Percentiles rank a stretch among this genome's conserved stretches.
Evolutionary conservation across 108 stramenopile species (phyloP).

Genomic region (Schizochytrium sp.): DNA sequence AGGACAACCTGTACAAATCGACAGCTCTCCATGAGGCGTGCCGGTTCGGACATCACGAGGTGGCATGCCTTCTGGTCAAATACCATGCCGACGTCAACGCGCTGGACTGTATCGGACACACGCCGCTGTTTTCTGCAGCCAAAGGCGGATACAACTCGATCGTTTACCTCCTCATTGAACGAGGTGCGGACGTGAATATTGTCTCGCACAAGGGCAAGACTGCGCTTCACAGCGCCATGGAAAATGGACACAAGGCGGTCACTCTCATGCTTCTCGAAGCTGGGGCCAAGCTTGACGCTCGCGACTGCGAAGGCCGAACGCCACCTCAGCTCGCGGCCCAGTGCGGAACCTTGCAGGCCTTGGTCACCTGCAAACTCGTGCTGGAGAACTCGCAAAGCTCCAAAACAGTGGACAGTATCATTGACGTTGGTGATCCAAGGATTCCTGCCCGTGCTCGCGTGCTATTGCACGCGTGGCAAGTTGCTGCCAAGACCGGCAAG

Average conservation of each 20-base stretch:
- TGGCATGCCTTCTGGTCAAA: neutral
- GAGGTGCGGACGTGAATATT: neutral
- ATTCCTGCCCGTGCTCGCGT: neutral
- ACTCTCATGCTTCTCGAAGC: neutral
- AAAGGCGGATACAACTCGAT: neutral
- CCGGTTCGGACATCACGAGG: neutral
- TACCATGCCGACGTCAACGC: neutral
- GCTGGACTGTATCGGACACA: neutral
- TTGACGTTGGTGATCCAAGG: neutral
- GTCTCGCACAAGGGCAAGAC: neutral
- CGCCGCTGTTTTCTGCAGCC: neutral
- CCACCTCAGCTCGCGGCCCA: neutral
- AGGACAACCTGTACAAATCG: slow-evolving; percentile 11
- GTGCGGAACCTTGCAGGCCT: neutral
- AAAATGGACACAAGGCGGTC: neutral
- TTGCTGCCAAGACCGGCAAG: neutral
- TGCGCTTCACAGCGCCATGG: neutral
- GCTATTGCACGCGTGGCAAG: neutral
- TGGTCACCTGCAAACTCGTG: neutral
- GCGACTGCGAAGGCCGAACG: neutral
- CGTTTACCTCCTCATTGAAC: neutral
- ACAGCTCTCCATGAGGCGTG: neutral
- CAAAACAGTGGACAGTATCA: neutral
- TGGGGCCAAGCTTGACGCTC: neutral
- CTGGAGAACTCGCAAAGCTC: neutral